Percentiles rank a stretch among this genome's conserved stretches.
phyloP scores from a whole-genome alignment of 805 yeast species.

The Ogataea chonburiensis region DNA sequence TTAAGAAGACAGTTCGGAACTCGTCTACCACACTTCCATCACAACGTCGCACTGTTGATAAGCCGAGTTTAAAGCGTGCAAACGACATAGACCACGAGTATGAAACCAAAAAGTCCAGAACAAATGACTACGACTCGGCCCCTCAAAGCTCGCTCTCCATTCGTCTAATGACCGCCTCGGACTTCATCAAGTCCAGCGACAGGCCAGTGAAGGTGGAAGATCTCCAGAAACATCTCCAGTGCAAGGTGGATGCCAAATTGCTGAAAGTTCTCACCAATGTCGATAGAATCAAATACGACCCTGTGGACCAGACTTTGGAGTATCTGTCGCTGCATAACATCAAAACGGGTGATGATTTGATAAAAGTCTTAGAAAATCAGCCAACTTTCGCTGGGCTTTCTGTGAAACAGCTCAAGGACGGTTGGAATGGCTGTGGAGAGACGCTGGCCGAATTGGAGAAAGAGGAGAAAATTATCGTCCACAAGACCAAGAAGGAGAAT shows the following conservation, averaged over 20 bases:
- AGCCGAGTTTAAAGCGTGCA: conserved; percentile 7
- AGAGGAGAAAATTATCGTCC: conserved; percentile 73
- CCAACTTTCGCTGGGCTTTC: conserved; percentile 84
- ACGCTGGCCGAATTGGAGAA: conserved; percentile 78
- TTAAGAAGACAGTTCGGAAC: conserved; percentile 55
- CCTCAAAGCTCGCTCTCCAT: conserved; percentile 56
- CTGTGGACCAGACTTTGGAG: conserved; percentile 63
- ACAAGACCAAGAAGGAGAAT: conserved; percentile 90
- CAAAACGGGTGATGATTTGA: conserved; percentile 71
- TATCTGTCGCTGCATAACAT: conserved; percentile 90
- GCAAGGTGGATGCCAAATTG: conserved; percentile 59
- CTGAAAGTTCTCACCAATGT: conserved; percentile 70
- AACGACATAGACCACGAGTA: conserved; percentile 14
- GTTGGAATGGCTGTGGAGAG: conserved; percentile 88
- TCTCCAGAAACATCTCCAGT: conserved; percentile 63
- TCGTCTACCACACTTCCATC: conserved; percentile 53
- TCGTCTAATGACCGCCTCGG: conserved; percentile 86
- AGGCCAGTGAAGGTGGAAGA: conserved; percentile 65
- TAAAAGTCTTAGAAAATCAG: conserved; percentile 72
- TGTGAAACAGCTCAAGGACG: conserved; percentile 76
- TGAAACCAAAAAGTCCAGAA: conserved; percentile 20
- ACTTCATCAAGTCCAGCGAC: conserved; percentile 73
- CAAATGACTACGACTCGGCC: conserved; percentile 13
- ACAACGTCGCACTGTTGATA: conserved; percentile 32
- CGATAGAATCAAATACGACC: conserved; percentile 72